Evolutionary conservation across 495 filamentous ascomycete species (phyloP).

Genomic region (Chaetomium cochliodes): DNA sequence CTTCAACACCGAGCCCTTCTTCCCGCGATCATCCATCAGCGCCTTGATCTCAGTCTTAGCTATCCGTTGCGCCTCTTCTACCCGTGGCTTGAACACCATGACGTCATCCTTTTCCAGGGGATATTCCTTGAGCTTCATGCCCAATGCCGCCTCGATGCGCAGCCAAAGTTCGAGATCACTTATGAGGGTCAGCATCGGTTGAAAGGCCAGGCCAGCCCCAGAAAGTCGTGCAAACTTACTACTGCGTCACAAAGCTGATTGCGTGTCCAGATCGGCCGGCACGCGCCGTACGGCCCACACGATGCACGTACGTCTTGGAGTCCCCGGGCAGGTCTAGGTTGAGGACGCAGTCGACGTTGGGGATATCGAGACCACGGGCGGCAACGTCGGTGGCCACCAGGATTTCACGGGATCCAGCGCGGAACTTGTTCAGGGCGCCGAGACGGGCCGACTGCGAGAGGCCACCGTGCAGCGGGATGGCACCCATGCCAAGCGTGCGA

Average conservation of each 20-base stretch:
- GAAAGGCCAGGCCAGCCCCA: background rate
- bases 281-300: slow-evolving; percentile 89
- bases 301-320: slow-evolving; percentile 91
- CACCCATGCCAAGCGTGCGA: slow-evolving; percentile 66
- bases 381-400: slow-evolving; percentile 96
- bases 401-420: slow-evolving; percentile 69
- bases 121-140: slow-evolving; percentile 70
- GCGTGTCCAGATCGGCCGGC: slow-evolving; percentile 85
- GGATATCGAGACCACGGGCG: slow-evolving; percentile 91
- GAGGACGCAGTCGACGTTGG: slow-evolving; percentile 82
- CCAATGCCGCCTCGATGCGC: slow-evolving; percentile 79
- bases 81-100: slow-evolving; percentile 75
- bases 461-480: slow-evolving; percentile 89
- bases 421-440: slow-evolving; percentile 85
- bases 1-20: slow-evolving; percentile 58
- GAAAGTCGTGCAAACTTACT: slow-evolving; percentile 39
- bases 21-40: slow-evolving; percentile 72
- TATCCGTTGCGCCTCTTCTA: slow-evolving; percentile 79
- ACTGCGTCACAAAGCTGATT: slow-evolving; percentile 81
- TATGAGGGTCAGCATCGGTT: background rate
- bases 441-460: slow-evolving; percentile 81
- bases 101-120: slow-evolving; percentile 74
- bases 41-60: slow-evolving; percentile 82
- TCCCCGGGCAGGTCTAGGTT: slow-evolving; percentile 83
- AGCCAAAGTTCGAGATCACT: slow-evolving; percentile 79